Conservation (phyloP, 106 monocot genomes). For the Apostasia ramifera region DNA sequence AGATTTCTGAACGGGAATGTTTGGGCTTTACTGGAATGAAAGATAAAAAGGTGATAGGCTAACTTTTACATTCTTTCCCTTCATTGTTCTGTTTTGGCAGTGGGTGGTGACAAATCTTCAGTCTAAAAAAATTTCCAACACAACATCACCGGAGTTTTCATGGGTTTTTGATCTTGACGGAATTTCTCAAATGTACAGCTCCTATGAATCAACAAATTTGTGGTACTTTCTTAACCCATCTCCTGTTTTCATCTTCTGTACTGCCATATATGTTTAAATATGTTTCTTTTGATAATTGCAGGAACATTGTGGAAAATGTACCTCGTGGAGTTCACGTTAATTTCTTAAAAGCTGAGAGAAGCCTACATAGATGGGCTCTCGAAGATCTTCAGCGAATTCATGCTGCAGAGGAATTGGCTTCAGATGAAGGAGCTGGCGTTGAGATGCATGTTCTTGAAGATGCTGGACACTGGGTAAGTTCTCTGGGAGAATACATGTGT, state of each 20-base stretch:
- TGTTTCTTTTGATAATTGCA: slow-evolving; percentile 8
- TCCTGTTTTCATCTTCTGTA: background rate
- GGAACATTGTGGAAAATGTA: slow-evolving; percentile 90
- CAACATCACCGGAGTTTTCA: slow-evolving; percentile 39
- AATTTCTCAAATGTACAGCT: slow-evolving; percentile 85
- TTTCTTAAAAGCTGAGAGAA: slow-evolving; percentile 96
- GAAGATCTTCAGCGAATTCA: slow-evolving; percentile 95
- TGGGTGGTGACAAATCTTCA: slow-evolving; percentile 93
- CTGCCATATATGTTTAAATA: background rate
- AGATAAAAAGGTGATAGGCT: no score
- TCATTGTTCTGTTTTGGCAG: slow-evolving; percentile 22
- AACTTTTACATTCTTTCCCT: background rate
- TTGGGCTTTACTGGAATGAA: no score
- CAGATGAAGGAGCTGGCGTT: slow-evolving; percentile 87
- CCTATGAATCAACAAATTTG: slow-evolving; percentile 87
- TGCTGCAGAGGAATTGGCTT: slow-evolving; percentile 87
- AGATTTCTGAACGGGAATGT: no score
- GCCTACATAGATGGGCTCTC: slow-evolving; percentile 95
- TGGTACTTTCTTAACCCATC: slow-evolving; percentile 39
- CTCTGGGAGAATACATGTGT: no score
- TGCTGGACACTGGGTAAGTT: slow-evolving; percentile 90
- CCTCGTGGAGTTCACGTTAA: slow-evolving; percentile 91
- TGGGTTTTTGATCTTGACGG: slow-evolving; percentile 90
- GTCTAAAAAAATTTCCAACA: slow-evolving; percentile 13
- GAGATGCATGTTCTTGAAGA: slow-evolving; percentile 97